phyloP scores from a whole-genome alignment of 2,329 filamentous ascomycete species.

The Neurospora sp. region DNA sequence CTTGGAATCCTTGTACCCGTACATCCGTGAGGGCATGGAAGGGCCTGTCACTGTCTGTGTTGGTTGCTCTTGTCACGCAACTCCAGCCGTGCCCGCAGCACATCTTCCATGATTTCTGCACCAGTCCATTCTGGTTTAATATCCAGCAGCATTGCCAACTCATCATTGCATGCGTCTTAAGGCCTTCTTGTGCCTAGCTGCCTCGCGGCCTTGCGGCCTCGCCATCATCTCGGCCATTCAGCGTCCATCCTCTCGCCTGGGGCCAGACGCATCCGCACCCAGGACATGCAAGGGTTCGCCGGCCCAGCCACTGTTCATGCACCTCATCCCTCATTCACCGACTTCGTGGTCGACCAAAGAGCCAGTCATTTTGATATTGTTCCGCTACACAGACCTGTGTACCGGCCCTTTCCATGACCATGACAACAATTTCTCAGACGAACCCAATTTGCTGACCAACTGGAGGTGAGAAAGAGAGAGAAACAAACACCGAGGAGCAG shows the following conservation, averaged over 20 bases:
- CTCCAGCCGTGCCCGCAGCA: not conserved
- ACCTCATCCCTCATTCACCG: constrained; percentile 35
- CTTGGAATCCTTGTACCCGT: not conserved
- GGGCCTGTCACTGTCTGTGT: not conserved
- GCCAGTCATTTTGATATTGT: constrained; percentile 20
- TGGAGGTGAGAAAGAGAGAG: not conserved
- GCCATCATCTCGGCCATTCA: constrained; percentile 23
- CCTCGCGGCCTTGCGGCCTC: constrained; percentile 21
- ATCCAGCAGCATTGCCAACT: constrained; percentile 60
- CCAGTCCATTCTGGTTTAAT: constrained; percentile 38
- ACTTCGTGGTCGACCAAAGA: constrained; percentile 27
- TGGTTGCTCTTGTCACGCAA: not conserved
- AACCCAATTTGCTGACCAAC: constrained; percentile 1
- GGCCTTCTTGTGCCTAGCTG: constrained; percentile 31
- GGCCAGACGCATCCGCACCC: constrained; percentile 16
- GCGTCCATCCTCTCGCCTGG: constrained; percentile 19
- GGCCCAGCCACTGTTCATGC: constrained; percentile 33
- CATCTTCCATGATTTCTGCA: constrained; percentile 5
- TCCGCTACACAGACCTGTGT: not conserved
- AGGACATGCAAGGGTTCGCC: constrained; percentile 25
- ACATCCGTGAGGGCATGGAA: not conserved
- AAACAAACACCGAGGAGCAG: not conserved
- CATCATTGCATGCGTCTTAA: constrained; percentile 61
- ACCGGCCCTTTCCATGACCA: not conserved
- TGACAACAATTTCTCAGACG: not conserved